Evolutionary conservation across 2,329 filamentous ascomycete genomes (phyloP), one percentile per base, ranked within the genome.

Genomic region (Coniochaeta pulveracea): DNA sequence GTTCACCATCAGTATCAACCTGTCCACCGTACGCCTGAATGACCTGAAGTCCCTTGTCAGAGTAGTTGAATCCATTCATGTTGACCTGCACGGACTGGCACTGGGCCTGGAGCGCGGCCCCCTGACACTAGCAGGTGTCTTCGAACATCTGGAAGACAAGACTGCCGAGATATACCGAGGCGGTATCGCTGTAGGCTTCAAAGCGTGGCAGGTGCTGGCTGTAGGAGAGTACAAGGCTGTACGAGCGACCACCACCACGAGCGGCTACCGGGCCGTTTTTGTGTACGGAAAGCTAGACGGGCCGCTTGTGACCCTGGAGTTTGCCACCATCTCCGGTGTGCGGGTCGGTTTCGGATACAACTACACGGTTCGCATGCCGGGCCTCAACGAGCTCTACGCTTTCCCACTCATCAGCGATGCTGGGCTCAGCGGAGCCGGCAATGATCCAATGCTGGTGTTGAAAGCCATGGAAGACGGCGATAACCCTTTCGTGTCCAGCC

Each of bases 271-370:
- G 11, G 44, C 44, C 8, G 45, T 54, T 1, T 61, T 61, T 33
- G 43, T 61, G 0, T 61, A 50, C 36, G 52, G 44, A 4, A 50
- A 46, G 16, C 46, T 63, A 1, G 40, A 55, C 7, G 60, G 61
- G 0, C 60, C 59, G 0, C 44, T 64, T 3, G 33, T 61, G 9
- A 45, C 45, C 0, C 41, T 64, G 6, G 54, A 47, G 12, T 60
- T 59, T 36, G 59, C 55, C 2, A 47, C 45, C 5, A 51, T 64
- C 15, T 39, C 38, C 0, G 57, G 54, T 1, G 31, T 64, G 3
- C 44, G 39, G 0, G 48, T 47, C 18, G 60, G 59, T 0, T 58
- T 64, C 21, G 61, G 62, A 0, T 58, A 57, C 39, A 63, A 64
- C 29, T 45, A 37, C 3, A 33, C 24, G 5, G 27, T 65, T 0